Evolutionary conservation across 192 early-diverging fungal species (phyloP), one percentile per base, ranked within the genome.

Genomic region (Rhizophagus prolifer): DNA sequence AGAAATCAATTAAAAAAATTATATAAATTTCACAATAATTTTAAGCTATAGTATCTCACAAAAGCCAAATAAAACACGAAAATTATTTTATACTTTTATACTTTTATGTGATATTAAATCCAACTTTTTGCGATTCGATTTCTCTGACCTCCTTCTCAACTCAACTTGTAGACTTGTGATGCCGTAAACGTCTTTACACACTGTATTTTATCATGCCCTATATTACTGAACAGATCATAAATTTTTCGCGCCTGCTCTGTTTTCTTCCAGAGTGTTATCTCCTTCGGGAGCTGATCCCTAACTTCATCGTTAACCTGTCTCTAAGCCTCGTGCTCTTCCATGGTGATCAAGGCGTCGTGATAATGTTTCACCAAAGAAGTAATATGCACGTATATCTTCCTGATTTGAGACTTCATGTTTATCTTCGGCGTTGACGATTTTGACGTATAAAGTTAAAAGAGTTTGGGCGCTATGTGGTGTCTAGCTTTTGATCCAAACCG

Each of bases 231-330:
- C 28, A 74, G 41, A 23, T 74, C n/a, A 63, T 61, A 74, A 74
- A 74, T 61, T 47, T 74, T 74, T 16, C 23, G 4, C 3, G 73
- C 61, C 26, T 16, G 4, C 46, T 64, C 59, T 36, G 25, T 74
- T 74, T 44, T 74, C 47, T 74, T 74, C 14, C n/a, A 14, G n/a
- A 74, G 25, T 21, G 21, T 74, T 36, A 74, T 5, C 14, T 36
- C 8, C 16, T 72, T 54, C 2, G 38, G 60, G n/a, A 64, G 30
- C 26, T 74, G 60, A 63, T 26, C 25, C 23, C 61, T 61, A 63
- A 74, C 23, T 26, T 74, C 36, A 26, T 64, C n/a, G 64, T 75
- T 75, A 21, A 63, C 60, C 28, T 47, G 26, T 4, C 9, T 50
- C 23, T 64, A 9, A 46, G 59, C 7, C 25, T 28, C 28, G 30